phyloP scores from a whole-genome alignment of 345 rosid genomes.

The rapeseed (Brassica napus) region Da-Ae NC_063436.1:7990501-7991000 shows the following conservation, averaged over 20 bases:
- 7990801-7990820: slow-evolving; percentile 50
- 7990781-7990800: slow-evolving; percentile 41
- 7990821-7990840: slow-evolving; percentile 49
- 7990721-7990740: background rate
- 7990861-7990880: slow-evolving; percentile 51
- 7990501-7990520: background rate
- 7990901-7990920: slow-evolving; percentile 48
- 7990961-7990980: slow-evolving; percentile 43
- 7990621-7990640: background rate
- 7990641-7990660: slow-evolving; percentile 10
- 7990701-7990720: slow-evolving; percentile 17
- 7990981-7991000: slow-evolving; percentile 44
- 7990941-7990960: slow-evolving; percentile 38
- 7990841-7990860: slow-evolving; percentile 50
- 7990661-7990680: slow-evolving; percentile 4
- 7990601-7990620: slow-evolving; percentile 22
- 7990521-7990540: slow-evolving; percentile 26
- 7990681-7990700: background rate
- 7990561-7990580: slow-evolving; percentile 13
- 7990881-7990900: slow-evolving; percentile 46
- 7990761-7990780: slow-evolving; percentile 24
- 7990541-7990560: slow-evolving; percentile 1
- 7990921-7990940: slow-evolving; percentile 45
- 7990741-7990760: background rate
- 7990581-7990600: slow-evolving; percentile 8